Base-by-base conservation (phyloP, 148 eudicot species). In the Cornus suecica region DNA sequence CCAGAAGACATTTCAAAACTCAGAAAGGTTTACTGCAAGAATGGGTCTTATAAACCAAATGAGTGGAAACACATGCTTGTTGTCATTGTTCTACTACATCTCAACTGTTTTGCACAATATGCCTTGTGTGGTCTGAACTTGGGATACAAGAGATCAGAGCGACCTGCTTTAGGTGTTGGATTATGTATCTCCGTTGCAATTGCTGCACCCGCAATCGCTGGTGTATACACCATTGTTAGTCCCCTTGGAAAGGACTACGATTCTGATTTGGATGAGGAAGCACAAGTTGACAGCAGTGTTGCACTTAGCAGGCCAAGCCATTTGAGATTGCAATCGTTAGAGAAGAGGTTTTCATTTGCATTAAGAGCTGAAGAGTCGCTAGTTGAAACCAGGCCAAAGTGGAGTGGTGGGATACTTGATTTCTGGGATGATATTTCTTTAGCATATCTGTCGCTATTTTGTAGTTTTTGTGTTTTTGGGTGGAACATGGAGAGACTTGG, bases 401-500 rank as follows among this genome's bases (percentile, higher is more conserved):
- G 97, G 98, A 87, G 83, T 52, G 97, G 97, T 34, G 94, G 99
- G 32, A 81, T 94, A 69, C 78, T 90, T 73, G 99, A 94, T 79
- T 77, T 94, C 64, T 92, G 99, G 99, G 85, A 94, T 29, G 97
- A 94, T 75, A 84, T 94, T 23, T 92, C 99, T 27, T 78, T 83
- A 51, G 92, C 97, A 5, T 90, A 83, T 73, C 91, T 90, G 63
- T 94, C 98, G 5, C 60, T 94, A 23, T 94, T 88, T 66, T 94
- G 99, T 78, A 77, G 84, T 42, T 90, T 90, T 78, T 94, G 99
- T 82, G 99, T 92, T 64, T 94, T 92, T 25, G 99, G 99, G 29
- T 92, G 99, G 99, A 92, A 94, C 64, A 90, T 92, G 99, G 99
- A 92, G 87, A 88, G 96, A 73, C 87, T 94, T 30, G 99, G 97